phyloP scores from a whole-genome alignment of 139 green algal genomes.

The Marvania coccoides region DNA sequence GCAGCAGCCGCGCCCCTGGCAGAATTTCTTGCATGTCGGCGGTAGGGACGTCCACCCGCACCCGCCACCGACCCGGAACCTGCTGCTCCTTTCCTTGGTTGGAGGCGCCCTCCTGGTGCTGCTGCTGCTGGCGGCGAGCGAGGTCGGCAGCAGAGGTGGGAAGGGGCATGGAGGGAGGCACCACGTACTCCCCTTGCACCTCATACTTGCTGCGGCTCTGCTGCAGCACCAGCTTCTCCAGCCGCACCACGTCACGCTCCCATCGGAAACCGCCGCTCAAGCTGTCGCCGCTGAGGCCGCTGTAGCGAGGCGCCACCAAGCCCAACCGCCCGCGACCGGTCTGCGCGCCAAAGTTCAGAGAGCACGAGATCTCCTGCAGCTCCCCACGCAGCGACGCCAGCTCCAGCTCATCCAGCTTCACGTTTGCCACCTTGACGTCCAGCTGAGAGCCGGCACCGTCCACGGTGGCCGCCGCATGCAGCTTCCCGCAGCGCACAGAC shows the following conservation, averaged over 20 bases:
- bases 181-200: constrained; percentile 68
- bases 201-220: constrained; percentile 62
- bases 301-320: constrained; percentile 55
- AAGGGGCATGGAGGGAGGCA: constrained; percentile 43
- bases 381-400: constrained; percentile 68
- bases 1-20: constrained; percentile 71
- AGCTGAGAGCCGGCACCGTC: constrained; percentile 8
- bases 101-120: background rate
- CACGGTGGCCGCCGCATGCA: constrained; percentile 29
- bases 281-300: constrained; percentile 52
- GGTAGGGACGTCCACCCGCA: constrained; percentile 53
- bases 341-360: constrained; percentile 58
- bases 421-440: constrained; percentile 23
- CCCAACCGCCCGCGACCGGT: constrained; percentile 40
- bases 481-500: constrained; percentile 36
- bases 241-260: constrained; percentile 76
- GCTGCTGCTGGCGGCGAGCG: background rate
- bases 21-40: constrained; percentile 84
- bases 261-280: constrained; percentile 55
- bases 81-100: constrained; percentile 31
- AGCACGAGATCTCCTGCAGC: constrained; percentile 52
- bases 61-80: constrained; percentile 18
- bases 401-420: constrained; percentile 85
- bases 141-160: constrained; percentile 32
- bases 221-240: constrained; percentile 71